Conservation (phyloP, 371 early-diverging fungal genomes). For the Mucor racemosus region DNA sequence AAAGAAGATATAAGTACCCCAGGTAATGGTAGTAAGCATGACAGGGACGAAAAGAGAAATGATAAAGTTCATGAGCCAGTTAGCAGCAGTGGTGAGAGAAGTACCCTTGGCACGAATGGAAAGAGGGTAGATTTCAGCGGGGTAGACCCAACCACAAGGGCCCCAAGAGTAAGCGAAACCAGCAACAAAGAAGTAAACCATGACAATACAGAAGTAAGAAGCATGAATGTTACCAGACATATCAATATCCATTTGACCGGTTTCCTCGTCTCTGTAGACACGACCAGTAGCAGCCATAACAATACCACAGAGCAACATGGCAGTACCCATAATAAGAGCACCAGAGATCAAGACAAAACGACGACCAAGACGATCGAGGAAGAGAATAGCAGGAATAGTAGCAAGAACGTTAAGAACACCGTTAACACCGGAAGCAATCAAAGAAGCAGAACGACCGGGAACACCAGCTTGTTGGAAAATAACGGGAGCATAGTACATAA, state of each 20-base stretch:
- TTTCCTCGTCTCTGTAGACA: conserved; percentile 11
- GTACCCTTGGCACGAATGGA: conserved; percentile 56
- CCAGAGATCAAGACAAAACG: conserved; percentile 50
- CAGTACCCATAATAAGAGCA: conserved; percentile 47
- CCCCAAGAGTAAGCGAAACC: conserved; percentile 60
- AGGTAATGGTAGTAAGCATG: conserved; percentile 50
- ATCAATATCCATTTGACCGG: conserved; percentile 28
- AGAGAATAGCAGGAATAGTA: conserved; percentile 78
- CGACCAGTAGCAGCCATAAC: conserved; percentile 45
- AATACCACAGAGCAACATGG: conserved; percentile 52
- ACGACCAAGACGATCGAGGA: conserved; percentile 53
- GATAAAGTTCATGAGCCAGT: conserved; percentile 66
- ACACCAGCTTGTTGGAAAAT: conserved; percentile 78
- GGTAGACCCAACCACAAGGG: conserved; percentile 61
- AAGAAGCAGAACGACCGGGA: conserved; percentile 45
- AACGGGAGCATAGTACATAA: conserved; percentile 63
- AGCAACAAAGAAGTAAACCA: conserved; percentile 56
- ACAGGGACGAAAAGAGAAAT: conserved; percentile 51
- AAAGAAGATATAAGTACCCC: conserved; percentile 66
- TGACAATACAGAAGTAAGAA: conserved; percentile 55
- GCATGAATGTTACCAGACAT: conserved; percentile 44
- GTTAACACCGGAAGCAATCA: conserved; percentile 77
- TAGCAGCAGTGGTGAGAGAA: conserved; percentile 65
- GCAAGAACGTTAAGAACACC: conserved; percentile 74
- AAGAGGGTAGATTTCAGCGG: conserved; percentile 69